Evolutionary conservation across 768 basidiomycete species (phyloP).

Genomic region (Calocybe gangraenosa): DNA sequence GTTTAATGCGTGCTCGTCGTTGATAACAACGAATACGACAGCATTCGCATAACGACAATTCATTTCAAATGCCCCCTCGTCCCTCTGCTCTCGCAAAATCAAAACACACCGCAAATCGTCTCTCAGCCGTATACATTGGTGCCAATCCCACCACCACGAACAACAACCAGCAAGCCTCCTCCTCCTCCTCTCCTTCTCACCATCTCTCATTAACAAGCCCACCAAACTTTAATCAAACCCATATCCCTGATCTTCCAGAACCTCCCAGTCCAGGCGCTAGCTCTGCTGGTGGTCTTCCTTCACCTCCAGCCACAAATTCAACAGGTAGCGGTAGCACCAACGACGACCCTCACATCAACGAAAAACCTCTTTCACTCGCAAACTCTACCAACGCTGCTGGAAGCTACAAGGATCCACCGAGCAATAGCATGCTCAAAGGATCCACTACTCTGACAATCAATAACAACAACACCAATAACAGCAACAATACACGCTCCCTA

Average conservation of each 20-base stretch:
- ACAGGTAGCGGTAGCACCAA: constrained; percentile 72
- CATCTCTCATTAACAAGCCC: constrained; percentile 19
- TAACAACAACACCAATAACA: too few species aligned
- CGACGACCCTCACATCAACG: constrained; percentile 46
- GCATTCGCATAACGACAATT: background rate
- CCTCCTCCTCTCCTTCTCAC: constrained; percentile 20
- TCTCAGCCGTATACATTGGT: constrained; percentile 42
- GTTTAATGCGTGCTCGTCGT: constrained; percentile 10
- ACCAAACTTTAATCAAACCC: constrained; percentile 22
- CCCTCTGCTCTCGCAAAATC: constrained; percentile 21
- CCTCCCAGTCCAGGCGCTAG: constrained; percentile 59
- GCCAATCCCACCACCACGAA: constrained; percentile 17
- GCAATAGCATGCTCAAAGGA: constrained; percentile 35
- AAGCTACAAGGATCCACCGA: too few species aligned
- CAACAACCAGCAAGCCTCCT: constrained; percentile 2
- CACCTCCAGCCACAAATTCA: constrained; percentile 82
- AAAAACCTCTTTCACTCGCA: constrained; percentile 21
- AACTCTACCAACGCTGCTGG: too few species aligned
- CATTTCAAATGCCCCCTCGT: constrained; percentile 34
- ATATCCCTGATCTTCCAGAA: constrained; percentile 66
- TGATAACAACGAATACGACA: constrained; percentile 3
- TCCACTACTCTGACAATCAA: too few species aligned
- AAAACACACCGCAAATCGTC: constrained; percentile 29
- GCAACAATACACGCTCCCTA: constrained; percentile 13
- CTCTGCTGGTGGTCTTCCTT: constrained; percentile 61